Evolutionary conservation across 108 stramenopile species (phyloP).

Genomic region (Nannochloropsis salina): DNA sequence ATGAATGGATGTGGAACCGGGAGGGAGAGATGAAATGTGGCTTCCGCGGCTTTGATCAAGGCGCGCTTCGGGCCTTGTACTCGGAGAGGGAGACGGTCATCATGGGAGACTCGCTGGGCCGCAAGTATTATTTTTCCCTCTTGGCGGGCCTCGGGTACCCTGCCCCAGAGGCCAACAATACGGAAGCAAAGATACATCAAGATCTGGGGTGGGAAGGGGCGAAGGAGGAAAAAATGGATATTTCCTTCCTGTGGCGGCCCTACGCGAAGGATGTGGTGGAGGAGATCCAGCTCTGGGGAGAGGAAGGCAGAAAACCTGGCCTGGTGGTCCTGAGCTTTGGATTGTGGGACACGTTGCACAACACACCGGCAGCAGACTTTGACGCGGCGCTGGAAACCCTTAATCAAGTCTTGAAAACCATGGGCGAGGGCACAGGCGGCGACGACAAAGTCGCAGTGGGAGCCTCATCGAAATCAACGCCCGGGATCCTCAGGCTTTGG

Average conservation of each 20-base stretch:
- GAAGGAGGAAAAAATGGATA: background rate
- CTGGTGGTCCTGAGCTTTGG: slow-evolving; percentile 36
- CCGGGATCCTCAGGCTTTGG: slow-evolving; percentile 23
- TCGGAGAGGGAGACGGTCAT: slow-evolving; percentile 21
- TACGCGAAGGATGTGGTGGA: slow-evolving; percentile 21
- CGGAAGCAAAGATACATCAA: slow-evolving; percentile 36
- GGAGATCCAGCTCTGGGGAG: slow-evolving; percentile 20
- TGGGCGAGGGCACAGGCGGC: background rate
- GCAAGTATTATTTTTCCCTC: slow-evolving; percentile 41
- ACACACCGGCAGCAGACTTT: background rate
- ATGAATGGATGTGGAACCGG: slow-evolving; percentile 18
- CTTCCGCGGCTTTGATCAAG: background rate
- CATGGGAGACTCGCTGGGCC: slow-evolving; percentile 43
- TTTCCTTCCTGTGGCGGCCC: slow-evolving; percentile 48
- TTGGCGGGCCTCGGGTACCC: slow-evolving; percentile 29
- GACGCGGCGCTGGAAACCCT: slow-evolving; percentile 18
- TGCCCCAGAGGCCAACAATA: slow-evolving; percentile 40
- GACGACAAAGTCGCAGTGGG: background rate
- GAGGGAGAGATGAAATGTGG: background rate
- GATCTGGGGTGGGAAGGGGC: slow-evolving; percentile 32
- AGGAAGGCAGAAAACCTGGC: slow-evolving; percentile 13
- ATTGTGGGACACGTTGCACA: slow-evolving; percentile 48
- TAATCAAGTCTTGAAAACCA: background rate
- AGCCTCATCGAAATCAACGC: background rate
- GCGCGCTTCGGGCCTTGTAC: background rate